A percentile compares a stretch with the other conserved stretches of the same genome.
phyloP scores from a whole-genome alignment of 2,329 filamentous ascomycete genomes.

The Colletotrichum tropicicola region DNA sequence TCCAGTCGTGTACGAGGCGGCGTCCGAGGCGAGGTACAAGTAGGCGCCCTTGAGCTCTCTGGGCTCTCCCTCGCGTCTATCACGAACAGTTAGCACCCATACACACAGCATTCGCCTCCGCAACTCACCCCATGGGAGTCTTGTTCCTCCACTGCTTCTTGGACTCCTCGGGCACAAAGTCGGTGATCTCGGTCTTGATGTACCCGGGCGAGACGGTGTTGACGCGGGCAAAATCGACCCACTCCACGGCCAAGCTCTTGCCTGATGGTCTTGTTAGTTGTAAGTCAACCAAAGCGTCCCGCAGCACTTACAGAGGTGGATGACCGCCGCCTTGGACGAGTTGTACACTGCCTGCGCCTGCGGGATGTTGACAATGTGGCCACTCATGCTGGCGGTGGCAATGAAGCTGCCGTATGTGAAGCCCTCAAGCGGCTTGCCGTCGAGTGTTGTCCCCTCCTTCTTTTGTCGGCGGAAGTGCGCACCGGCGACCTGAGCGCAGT shows the following conservation, averaged over 20 bases:
- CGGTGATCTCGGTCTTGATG: slow-evolving; percentile 77
- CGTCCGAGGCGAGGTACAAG: slow-evolving; percentile 83
- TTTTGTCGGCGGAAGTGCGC: slow-evolving; percentile 76
- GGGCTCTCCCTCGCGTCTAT: slow-evolving; percentile 72
- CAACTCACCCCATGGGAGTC: slow-evolving; percentile 76
- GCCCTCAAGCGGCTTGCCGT: slow-evolving; percentile 68
- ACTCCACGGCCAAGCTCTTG: slow-evolving; percentile 79
- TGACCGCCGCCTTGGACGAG: slow-evolving; percentile 73
- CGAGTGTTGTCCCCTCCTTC: slow-evolving; percentile 68
- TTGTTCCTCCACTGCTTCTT: slow-evolving; percentile 81
- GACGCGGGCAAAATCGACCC: slow-evolving; percentile 77
- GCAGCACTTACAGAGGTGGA: slow-evolving; percentile 60
- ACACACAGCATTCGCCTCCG: neutral
- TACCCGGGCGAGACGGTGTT: slow-evolving; percentile 81
- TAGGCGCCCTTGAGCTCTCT: slow-evolving; percentile 86
- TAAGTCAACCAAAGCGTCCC: too few relatives aligned
- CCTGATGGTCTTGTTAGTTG: slow-evolving; percentile 48
- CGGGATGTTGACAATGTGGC: slow-evolving; percentile 80
- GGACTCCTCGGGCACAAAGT: slow-evolving; percentile 70
- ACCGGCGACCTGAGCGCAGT: slow-evolving; percentile 77
- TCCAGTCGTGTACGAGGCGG: slow-evolving; percentile 83
- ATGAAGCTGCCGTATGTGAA: slow-evolving; percentile 77
- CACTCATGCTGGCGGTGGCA: slow-evolving; percentile 81
- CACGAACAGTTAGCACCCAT: slow-evolving; percentile 23
- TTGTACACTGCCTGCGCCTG: slow-evolving; percentile 81